These are phyloP conservation scores for Mortierella alpina DNA, from an alignment of 192 early-diverging fungal species.

Conservation along the genomic window DNA sequence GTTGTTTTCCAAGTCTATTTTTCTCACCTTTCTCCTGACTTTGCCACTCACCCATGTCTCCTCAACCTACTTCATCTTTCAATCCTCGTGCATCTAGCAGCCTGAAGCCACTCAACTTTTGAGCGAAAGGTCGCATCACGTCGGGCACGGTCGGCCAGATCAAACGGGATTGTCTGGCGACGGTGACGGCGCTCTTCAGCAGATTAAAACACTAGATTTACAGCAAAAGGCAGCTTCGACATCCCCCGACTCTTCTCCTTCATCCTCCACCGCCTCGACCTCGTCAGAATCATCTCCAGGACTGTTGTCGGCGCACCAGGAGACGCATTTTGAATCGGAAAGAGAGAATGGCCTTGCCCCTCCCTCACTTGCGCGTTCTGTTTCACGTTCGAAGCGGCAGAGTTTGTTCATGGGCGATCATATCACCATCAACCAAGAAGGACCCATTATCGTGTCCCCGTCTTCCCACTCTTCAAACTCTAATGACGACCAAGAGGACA, in stretches of 20 bases:
- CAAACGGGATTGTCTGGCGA: no score
- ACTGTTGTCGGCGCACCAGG: background rate
- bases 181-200: background rate
- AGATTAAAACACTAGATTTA: background rate
- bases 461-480: slow-evolving; percentile 19
- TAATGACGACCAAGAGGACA: slow-evolving; percentile 43
- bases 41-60: background rate
- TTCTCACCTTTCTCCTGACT: background rate
- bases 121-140: no score
- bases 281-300: slow-evolving; percentile 11
- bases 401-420: slow-evolving; percentile 34
- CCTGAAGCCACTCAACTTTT: no score
- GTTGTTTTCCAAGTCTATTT: no score
- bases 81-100: no score
- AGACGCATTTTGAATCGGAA: background rate
- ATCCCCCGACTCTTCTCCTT: background rate
- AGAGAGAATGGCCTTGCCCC: background rate
- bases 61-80: background rate
- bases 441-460: slow-evolving; percentile 17
- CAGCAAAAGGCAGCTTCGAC: slow-evolving; percentile 6
- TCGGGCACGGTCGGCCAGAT: no score
- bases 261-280: slow-evolving; percentile 21
- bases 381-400: slow-evolving; percentile 28
- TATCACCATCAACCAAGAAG: slow-evolving; percentile 17
- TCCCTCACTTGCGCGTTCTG: slow-evolving; percentile 10